A percentile compares a stretch with the other conserved stretches of the same genome.
Conservation (phyloP, 257 asterid genomes). For the Nyctanthes arbortristis region DNA sequence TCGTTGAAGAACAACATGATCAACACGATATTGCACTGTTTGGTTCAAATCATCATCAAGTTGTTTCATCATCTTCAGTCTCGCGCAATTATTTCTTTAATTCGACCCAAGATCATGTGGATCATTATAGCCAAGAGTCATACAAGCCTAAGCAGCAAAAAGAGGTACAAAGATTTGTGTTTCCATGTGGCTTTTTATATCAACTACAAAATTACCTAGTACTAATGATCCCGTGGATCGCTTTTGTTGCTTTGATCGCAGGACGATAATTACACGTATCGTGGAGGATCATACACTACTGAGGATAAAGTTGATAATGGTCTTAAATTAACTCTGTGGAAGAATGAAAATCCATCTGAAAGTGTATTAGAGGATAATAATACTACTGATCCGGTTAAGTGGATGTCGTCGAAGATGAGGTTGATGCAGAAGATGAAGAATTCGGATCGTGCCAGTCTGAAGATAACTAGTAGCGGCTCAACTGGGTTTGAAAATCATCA, state of each 20-base stretch:
- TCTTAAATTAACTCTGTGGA: slow-evolving; percentile 50
- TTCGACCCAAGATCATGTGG: slow-evolving; percentile 44
- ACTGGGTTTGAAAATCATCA: slow-evolving; percentile 36
- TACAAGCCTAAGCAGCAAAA: slow-evolving; percentile 37
- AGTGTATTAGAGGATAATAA: not conserved
- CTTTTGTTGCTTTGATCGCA: slow-evolving; percentile 15
- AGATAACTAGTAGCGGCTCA: not conserved
- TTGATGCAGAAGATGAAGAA: slow-evolving; percentile 57
- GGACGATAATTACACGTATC: slow-evolving; percentile 28
- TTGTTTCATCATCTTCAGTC: slow-evolving; percentile 44
- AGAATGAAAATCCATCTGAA: slow-evolving; percentile 27
- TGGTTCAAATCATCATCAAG: slow-evolving; percentile 28
- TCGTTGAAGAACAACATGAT: too few relatives aligned
- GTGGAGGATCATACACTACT: slow-evolving; percentile 39
- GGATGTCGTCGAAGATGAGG: slow-evolving; percentile 77
- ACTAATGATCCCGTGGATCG: not conserved
- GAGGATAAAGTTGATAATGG: slow-evolving; percentile 40
- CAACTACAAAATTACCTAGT: not conserved
- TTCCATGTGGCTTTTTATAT: not conserved
- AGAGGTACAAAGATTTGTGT: slow-evolving; percentile 33
- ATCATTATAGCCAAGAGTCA: slow-evolving; percentile 28
- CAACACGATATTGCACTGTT: slow-evolving; percentile 34
- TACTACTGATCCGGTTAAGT: slow-evolving; percentile 32
- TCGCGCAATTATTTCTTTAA: slow-evolving; percentile 44
- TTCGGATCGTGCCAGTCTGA: slow-evolving; percentile 9